Percentiles rank a stretch among this genome's conserved stretches.
phyloP scores from a whole-genome alignment of 495 filamentous ascomycete species.

The Xylaria telfairii region DNA sequence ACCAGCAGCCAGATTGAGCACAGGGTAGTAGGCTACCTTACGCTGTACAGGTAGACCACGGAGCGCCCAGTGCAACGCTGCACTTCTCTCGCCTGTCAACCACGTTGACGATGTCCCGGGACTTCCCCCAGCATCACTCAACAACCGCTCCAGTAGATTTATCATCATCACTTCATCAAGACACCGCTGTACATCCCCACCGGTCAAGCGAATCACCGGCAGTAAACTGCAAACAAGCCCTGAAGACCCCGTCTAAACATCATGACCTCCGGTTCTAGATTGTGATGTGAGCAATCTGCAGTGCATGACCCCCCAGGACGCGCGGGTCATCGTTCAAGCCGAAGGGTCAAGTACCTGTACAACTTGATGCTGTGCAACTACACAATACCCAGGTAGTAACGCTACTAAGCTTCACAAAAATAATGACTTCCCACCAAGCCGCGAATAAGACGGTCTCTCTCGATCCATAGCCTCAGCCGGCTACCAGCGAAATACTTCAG shows the following conservation, averaged over 20 bases:
- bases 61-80: constrained; percentile 21
- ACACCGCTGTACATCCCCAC: constrained; percentile 6
- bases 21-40: constrained; percentile 15
- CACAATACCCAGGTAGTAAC: neutral
- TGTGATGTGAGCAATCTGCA: neutral
- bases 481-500: neutral
- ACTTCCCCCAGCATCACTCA: constrained; percentile 6
- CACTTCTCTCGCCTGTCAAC: constrained; percentile 13
- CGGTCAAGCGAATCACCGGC: constrained; percentile 1
- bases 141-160: constrained; percentile 31
- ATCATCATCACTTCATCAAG: constrained; percentile 40
- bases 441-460: neutral
- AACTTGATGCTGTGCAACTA: neutral
- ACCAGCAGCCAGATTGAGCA: neutral
- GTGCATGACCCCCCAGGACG: constrained; percentile 10
- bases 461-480: neutral
- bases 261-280: constrained; percentile 14
- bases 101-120: constrained; percentile 14
- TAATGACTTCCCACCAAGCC: neutral
- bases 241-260: neutral
- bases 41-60: constrained; percentile 11
- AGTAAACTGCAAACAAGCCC: neutral
- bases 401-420: neutral
- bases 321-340: constrained; percentile 22
- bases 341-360: constrained; percentile 9